Evolutionary conservation across 139 green algal genomes (phyloP).

Genomic region (Micractinium conductrix): DNA sequence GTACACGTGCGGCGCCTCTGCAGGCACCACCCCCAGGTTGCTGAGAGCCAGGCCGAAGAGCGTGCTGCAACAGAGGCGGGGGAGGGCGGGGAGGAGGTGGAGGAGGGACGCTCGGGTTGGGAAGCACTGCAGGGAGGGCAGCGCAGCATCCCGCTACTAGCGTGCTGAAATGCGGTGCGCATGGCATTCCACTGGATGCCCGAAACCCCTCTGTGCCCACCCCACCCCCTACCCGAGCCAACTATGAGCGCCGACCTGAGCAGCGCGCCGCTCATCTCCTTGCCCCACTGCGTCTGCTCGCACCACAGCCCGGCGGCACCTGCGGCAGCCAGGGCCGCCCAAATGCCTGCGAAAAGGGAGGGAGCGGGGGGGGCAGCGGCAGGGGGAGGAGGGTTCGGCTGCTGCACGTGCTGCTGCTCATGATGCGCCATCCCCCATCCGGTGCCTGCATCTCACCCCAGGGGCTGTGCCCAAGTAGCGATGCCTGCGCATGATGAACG

Average conservation of each 20-base stretch:
- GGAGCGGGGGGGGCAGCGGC: not conserved
- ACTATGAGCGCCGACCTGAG: constrained; percentile 56
- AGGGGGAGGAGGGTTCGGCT: not conserved
- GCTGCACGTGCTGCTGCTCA: too few species aligned
- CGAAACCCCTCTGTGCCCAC: too few species aligned
- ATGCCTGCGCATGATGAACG: not conserved
- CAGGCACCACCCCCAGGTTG: constrained; percentile 77
- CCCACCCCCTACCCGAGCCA: too few species aligned
- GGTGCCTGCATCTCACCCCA: constrained; percentile 17
- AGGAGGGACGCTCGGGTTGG: too few species aligned
- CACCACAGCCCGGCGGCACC: constrained; percentile 70
- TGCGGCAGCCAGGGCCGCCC: constrained; percentile 58
- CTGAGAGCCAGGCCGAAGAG: constrained; percentile 75
- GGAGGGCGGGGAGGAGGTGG: too few species aligned
- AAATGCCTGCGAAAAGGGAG: constrained; percentile 54
- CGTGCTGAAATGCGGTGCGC: too few species aligned
- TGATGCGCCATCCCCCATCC: too few species aligned
- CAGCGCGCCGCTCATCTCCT: constrained; percentile 82
- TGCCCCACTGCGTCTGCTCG: constrained; percentile 69
- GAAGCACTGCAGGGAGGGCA: not conserved
- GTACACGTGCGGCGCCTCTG: constrained; percentile 53
- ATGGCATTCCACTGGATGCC: too few species aligned
- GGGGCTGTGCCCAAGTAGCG: constrained; percentile 26
- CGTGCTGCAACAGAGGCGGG: constrained; percentile 60
- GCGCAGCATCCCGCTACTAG: not conserved